Percentiles rank a stretch among this genome's conserved stretches.
These are phyloP conservation scores for Papilionanthe hybrid DNA, from an alignment of 116 monocot genomes.

Conservation along the genomic window DNA sequence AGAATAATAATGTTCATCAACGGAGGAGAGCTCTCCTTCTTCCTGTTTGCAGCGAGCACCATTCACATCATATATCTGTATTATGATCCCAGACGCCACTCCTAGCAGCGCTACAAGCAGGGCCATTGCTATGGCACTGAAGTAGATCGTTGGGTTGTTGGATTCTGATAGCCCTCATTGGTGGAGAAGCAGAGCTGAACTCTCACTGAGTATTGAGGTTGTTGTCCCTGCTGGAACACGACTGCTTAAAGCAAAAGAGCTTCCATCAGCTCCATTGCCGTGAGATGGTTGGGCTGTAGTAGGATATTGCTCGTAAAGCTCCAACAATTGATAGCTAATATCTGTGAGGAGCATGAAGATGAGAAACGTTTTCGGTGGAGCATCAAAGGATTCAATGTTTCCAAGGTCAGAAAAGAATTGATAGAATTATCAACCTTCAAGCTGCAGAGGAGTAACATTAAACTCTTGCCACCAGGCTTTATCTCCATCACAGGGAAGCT, in stretches of 20 bases:
- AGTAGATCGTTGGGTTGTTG: background rate
- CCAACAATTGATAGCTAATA: slow-evolving; percentile 41
- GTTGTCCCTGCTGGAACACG: slow-evolving; percentile 5
- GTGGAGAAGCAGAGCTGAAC: background rate
- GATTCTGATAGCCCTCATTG: background rate
- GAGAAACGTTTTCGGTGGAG: background rate
- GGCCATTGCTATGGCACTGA: background rate
- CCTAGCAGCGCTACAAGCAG: background rate
- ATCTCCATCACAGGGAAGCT: slow-evolving; percentile 25
- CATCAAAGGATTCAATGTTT: no score
- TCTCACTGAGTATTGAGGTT: slow-evolving; percentile 7
- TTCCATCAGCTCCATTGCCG: slow-evolving; percentile 20
- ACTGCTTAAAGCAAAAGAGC: slow-evolving; percentile 8
- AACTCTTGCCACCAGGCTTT: slow-evolving; percentile 39
- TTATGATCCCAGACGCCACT: background rate
- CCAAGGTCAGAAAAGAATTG: background rate
- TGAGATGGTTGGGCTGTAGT: slow-evolving; percentile 18
- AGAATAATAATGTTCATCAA: slow-evolving; percentile 15
- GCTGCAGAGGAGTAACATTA: slow-evolving; percentile 28
- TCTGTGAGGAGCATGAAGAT: slow-evolving; percentile 15
- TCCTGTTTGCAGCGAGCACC: slow-evolving; percentile 8
- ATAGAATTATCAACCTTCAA: slow-evolving; percentile 21
- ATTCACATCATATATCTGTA: background rate
- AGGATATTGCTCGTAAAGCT: slow-evolving; percentile 36
- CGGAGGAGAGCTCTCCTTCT: slow-evolving; percentile 27